phyloP scores from a whole-genome alignment of 2,329 filamentous ascomycete genomes.

The Botryosphaeria agaves region DNA sequence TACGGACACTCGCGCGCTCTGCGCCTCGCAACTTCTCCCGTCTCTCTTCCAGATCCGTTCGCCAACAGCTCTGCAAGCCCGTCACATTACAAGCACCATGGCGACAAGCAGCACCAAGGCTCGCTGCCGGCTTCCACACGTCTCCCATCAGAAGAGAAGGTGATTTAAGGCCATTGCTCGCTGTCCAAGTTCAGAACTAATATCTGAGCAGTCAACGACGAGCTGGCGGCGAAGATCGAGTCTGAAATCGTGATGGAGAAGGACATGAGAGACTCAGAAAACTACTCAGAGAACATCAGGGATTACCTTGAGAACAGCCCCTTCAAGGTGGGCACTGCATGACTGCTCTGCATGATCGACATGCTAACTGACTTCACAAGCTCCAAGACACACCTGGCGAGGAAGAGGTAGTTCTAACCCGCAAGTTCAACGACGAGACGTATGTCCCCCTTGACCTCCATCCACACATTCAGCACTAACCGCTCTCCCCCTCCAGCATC shows the following conservation, averaged over 20 bases:
- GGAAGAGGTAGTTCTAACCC: constrained; percentile 73
- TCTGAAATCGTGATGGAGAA: constrained; percentile 73
- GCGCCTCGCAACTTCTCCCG: constrained; percentile 25
- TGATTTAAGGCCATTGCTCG: background rate
- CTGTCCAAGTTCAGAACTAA: background rate
- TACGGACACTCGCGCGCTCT: constrained; percentile 25
- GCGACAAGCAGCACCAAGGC: constrained; percentile 12
- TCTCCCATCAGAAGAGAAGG: constrained; percentile 12
- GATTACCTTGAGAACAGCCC: constrained; percentile 76
- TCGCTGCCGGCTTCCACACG: constrained; percentile 24
- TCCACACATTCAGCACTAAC: constrained; percentile 7
- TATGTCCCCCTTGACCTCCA: constrained; percentile 25
- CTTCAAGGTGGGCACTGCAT: constrained; percentile 39
- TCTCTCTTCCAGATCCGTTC: constrained; percentile 19
- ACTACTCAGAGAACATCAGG: constrained; percentile 54
- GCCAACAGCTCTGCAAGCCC: constrained; percentile 19
- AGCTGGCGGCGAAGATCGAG: constrained; percentile 73
- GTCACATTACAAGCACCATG: constrained; percentile 14
- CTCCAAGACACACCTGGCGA: constrained; percentile 62
- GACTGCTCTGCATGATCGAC: constrained; percentile 2
- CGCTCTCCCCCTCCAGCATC: constrained; percentile 33
- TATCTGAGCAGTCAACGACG: constrained; percentile 42
- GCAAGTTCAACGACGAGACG: constrained; percentile 78
- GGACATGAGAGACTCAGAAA: constrained; percentile 56
- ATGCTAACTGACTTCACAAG: constrained; percentile 12